These are phyloP conservation scores for Teratosphaeria pseudoeucalypti DNA, from an alignment of 2,329 filamentous ascomycete genomes.

Conservation along the genomic window DNA sequence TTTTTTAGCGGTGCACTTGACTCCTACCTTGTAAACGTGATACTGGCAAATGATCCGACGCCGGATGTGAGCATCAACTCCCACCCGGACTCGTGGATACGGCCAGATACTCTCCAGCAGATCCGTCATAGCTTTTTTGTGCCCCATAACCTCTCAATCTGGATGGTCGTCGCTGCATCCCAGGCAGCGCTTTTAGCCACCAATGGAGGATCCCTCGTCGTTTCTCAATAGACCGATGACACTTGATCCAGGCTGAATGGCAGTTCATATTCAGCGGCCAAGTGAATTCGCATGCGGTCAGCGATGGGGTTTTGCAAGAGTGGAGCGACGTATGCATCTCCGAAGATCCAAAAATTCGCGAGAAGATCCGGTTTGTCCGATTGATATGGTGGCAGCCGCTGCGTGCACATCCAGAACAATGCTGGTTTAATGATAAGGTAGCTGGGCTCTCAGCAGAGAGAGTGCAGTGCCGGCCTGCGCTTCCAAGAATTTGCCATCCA, in stretches of 20 bases:
- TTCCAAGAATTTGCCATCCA: conserved; percentile 8
- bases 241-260: neutral
- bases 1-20: neutral
- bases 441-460: conserved; percentile 4
- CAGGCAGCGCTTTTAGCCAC: neutral
- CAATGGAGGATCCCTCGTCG: neutral
- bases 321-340: neutral
- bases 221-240: neutral
- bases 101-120: neutral
- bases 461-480: neutral
- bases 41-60: neutral
- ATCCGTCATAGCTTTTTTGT: neutral
- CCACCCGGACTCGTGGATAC: neutral
- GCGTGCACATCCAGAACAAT: conserved; percentile 9
- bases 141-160: neutral
- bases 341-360: neutral
- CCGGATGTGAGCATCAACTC: neutral
- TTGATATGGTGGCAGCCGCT: neutral
- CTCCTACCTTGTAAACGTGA: neutral
- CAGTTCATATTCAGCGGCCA: neutral
- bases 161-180: neutral
- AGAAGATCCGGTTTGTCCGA: neutral
- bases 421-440: conserved; percentile 6
- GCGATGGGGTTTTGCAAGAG: neutral
- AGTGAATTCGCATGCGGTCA: neutral